These are phyloP conservation scores for Metschnikowia similis DNA, from an alignment of 805 yeast genomes.

Conservation along the genomic window DNA sequence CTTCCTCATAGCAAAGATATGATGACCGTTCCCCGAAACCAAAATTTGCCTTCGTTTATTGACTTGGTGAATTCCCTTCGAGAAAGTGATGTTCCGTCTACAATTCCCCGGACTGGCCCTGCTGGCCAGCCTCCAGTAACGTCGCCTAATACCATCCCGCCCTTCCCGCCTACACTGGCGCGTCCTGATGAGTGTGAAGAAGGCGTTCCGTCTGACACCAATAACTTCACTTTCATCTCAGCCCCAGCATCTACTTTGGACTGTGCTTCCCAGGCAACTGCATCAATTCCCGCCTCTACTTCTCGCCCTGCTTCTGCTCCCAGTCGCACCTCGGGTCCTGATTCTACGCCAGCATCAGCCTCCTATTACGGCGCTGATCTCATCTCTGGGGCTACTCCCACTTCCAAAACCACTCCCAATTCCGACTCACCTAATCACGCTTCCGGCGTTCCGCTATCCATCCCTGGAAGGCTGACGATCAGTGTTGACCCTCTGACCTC, in stretches of 20 bases:
- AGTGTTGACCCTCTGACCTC: neutral
- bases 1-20: neutral
- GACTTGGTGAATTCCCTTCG: constrained; percentile 13
- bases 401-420: neutral
- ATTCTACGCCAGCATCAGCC: neutral
- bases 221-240: neutral
- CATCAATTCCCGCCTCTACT: neutral
- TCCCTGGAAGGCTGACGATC: neutral
- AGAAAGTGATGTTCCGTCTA: neutral
- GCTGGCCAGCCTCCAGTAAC: neutral
- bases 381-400: neutral
- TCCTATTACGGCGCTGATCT: too few relatives aligned
- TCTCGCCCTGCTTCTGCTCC: too few relatives aligned
- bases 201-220: too few relatives aligned
- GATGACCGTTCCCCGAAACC: constrained; percentile 4
- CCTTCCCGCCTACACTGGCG: too few relatives aligned
- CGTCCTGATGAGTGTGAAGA: too few relatives aligned
- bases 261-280: neutral
- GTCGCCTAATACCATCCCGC: neutral
- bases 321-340: neutral
- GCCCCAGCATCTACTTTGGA: too few relatives aligned
- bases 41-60: constrained; percentile 13
- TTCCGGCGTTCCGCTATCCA: neutral
- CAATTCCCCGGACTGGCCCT: neutral
- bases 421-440: neutral